Conservation (phyloP, 208 protist species). For the Angomonas ambiguus region DNA sequence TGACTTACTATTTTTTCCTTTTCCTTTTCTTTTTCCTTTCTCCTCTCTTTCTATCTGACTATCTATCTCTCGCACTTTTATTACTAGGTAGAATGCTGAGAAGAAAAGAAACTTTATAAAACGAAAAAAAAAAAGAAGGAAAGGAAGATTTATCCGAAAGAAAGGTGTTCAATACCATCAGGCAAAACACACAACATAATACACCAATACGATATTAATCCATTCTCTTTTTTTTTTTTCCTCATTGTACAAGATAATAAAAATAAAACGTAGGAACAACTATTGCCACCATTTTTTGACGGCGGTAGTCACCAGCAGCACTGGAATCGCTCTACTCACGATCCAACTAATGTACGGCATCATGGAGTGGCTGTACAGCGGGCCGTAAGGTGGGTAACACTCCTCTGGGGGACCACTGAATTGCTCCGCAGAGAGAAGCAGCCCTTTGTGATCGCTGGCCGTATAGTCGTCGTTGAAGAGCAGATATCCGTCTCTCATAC, state of each 20-base stretch:
- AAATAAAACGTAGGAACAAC: too few species aligned
- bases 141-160: too few species aligned
- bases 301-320: slow-evolving; percentile 15
- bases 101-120: slow-evolving; percentile 1
- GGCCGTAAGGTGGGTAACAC: slow-evolving; percentile 42
- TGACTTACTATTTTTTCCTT: background rate
- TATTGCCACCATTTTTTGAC: slow-evolving; percentile 22
- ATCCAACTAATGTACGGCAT: background rate
- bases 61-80: too few species aligned
- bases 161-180: too few species aligned
- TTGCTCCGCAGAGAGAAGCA: slow-evolving; percentile 54
- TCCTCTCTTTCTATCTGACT: background rate
- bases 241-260: slow-evolving; percentile 3
- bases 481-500: slow-evolving; percentile 48
- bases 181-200: too few species aligned
- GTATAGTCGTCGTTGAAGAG: slow-evolving; percentile 69
- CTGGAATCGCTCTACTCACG: slow-evolving; percentile 16
- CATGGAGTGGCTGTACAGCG: slow-evolving; percentile 37
- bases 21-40: too few species aligned
- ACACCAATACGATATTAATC: too few species aligned
- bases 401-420: slow-evolving; percentile 19
- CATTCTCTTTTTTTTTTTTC: slow-evolving; percentile 3
- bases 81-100: too few species aligned
- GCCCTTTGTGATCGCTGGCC: slow-evolving; percentile 63
- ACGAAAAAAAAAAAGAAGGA: slow-evolving; percentile 3